A percentile compares a stretch with the other conserved stretches of the same genome.
Evolutionary conservation across 2,329 filamentous ascomycete species (phyloP).

Genomic region (Fusarium nematophilum): DNA sequence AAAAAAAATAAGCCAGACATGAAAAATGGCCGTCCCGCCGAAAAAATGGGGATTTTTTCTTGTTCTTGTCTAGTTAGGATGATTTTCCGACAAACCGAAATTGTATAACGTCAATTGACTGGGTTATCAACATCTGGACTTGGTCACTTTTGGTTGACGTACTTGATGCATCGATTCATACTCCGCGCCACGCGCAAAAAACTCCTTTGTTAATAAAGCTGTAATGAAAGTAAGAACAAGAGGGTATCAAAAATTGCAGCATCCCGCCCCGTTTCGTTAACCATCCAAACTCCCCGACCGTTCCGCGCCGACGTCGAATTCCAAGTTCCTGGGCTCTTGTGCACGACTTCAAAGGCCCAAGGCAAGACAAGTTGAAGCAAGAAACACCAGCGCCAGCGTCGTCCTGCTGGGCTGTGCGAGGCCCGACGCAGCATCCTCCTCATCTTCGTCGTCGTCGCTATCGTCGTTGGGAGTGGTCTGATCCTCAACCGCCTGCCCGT

Average conservation of each 20-base stretch:
- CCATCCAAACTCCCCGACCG: not conserved
- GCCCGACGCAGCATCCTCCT: not conserved
- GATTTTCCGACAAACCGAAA: too few species aligned
- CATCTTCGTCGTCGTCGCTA: too few species aligned
- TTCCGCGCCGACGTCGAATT: too few species aligned
- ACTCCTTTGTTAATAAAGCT: too few species aligned
- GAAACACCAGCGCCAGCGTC: conserved; percentile 23
- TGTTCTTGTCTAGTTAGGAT: not conserved
- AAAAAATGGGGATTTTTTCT: not conserved
- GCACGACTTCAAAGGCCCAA: conserved; percentile 12
- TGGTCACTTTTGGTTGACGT: too few species aligned
- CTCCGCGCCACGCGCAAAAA: too few species aligned
- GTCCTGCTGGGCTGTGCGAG: conserved; percentile 10
- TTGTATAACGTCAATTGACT: conserved; percentile 22
- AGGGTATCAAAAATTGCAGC: too few species aligned
- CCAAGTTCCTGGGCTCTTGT: not conserved
- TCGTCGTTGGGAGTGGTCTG: not conserved
- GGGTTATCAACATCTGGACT: not conserved
- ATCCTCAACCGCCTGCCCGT: conserved; percentile 27
- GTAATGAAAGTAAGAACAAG: too few species aligned
- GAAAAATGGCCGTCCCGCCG: not conserved
- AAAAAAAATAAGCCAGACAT: conserved; percentile 25
- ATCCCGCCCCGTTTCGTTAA: not conserved
- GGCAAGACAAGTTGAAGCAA: conserved; percentile 21
- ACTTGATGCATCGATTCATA: too few species aligned